Conservation (phyloP, 805 yeast species). For the Saccharomyces eubayanus region DNA sequence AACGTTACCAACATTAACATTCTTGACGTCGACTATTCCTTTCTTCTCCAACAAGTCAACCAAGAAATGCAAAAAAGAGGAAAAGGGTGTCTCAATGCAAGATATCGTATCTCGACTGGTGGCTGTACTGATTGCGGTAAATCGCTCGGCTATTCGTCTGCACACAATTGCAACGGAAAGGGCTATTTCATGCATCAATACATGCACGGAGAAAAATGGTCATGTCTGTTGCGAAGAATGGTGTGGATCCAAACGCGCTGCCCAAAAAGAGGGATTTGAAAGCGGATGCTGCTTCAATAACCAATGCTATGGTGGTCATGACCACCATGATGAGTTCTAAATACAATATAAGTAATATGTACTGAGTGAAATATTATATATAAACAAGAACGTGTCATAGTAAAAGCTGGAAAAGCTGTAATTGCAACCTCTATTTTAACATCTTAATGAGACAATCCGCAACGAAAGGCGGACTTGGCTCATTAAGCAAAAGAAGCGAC, state of each 20-base stretch:
- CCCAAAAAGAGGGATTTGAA: neutral
- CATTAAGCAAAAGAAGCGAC: too few species aligned
- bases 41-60: neutral
- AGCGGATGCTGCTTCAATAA: neutral
- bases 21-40: neutral
- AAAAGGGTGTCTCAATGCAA: neutral
- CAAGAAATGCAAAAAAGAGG: neutral
- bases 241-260: neutral
- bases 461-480: too few species aligned
- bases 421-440: too few species aligned
- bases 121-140: neutral
- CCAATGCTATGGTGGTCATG: neutral
- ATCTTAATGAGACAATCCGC: too few species aligned
- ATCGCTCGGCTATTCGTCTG: neutral
- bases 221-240: neutral
- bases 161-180: neutral
- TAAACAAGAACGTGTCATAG: neutral
- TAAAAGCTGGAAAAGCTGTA: neutral
- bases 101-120: neutral
- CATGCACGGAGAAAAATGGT: neutral
- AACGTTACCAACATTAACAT: neutral
- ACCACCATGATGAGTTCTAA: neutral
- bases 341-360: neutral
- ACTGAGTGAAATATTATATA: neutral
- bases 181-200: neutral